Evolutionary conservation across 2,329 filamentous ascomycete species (phyloP).

Genomic region (Coniochaeta prunicola): DNA sequence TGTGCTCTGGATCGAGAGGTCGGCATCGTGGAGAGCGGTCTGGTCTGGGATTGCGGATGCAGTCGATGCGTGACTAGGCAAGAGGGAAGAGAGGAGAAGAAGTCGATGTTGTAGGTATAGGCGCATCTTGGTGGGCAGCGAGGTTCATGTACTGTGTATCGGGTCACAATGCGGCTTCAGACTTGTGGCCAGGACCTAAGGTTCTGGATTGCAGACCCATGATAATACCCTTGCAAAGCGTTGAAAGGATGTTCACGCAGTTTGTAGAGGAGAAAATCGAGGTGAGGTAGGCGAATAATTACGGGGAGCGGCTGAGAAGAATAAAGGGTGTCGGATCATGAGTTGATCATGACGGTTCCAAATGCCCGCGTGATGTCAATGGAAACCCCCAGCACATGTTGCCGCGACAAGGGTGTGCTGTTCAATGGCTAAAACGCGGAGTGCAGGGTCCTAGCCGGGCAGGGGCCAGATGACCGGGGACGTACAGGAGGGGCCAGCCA

Average conservation of each 20-base stretch:
- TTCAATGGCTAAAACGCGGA: background rate
- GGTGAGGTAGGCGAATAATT: background rate
- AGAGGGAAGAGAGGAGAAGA: background rate
- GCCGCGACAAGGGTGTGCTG: background rate
- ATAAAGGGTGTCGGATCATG: background rate
- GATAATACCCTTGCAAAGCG: background rate
- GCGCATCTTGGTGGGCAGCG: background rate
- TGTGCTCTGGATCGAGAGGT: conserved; percentile 23
- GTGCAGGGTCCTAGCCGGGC: background rate
- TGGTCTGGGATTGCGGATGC: background rate
- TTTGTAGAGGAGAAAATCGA: background rate
- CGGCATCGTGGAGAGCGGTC: background rate
- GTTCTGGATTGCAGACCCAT: background rate
- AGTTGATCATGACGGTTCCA: background rate
- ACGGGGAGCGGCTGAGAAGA: background rate
- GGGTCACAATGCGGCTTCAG: background rate
- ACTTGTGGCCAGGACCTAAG: background rate
- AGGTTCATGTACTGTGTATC: background rate
- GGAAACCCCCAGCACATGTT: background rate
- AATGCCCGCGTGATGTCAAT: background rate
- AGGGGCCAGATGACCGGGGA: background rate
- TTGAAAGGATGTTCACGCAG: background rate
- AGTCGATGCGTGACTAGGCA: background rate
- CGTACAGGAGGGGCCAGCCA: background rate
- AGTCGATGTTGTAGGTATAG: background rate